These are phyloP conservation scores for Luvunga scandens DNA, from an alignment of 345 rosid species.

Conservation along the genomic window DNA sequence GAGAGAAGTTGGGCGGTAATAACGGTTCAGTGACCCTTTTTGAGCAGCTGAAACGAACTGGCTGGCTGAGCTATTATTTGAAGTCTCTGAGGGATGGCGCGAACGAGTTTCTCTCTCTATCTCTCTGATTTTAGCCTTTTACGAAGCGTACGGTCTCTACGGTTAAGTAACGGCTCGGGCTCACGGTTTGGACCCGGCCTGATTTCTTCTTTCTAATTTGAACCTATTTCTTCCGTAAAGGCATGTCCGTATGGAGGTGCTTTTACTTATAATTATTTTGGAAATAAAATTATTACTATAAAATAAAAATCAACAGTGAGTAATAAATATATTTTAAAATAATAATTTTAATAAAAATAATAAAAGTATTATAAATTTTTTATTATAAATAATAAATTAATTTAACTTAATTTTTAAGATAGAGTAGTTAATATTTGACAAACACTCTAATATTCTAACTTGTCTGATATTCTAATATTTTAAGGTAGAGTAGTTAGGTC, in stretches of 20 bases:
- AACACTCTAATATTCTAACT: no score
- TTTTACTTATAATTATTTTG: no score
- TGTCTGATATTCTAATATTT: no score
- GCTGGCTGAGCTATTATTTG: neutral
- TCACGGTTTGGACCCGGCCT: neutral
- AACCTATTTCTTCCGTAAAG: no score
- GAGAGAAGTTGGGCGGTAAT: slow-evolving; percentile 35
- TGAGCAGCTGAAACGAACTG: neutral
- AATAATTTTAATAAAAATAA: no score
- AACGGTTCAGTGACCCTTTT: slow-evolving; percentile 15
- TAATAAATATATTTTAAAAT: no score
- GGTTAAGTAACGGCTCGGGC: neutral
- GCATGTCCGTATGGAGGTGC: no score
- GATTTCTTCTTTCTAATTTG: neutral
- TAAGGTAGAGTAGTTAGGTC: no score
- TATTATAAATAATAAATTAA: no score
- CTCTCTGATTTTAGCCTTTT: neutral
- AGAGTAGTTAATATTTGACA: rapidly evolving
- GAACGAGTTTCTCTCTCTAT: neutral
- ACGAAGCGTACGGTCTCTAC: neutral
- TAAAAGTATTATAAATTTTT: no score
- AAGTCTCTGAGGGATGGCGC: neutral
- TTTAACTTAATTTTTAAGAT: rapidly evolving
- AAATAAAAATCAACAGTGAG: no score
- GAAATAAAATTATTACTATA: no score